Conservation (phyloP, 768 basidiomycete species). For the Tulasnella sp. region DNA sequence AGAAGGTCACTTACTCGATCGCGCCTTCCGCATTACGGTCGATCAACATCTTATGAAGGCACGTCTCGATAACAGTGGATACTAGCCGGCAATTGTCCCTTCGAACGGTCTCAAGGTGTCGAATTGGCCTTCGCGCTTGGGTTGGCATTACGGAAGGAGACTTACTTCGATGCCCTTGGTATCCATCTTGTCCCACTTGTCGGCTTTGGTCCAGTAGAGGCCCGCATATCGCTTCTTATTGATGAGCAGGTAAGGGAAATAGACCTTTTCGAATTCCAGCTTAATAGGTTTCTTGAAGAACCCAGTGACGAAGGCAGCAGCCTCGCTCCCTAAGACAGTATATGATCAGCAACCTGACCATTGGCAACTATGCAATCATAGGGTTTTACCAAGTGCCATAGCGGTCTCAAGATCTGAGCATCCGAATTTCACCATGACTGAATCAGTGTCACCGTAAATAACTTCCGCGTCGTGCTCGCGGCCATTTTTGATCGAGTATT, state of each 20-base stretch:
- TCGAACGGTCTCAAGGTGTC: slow-evolving; percentile 81
- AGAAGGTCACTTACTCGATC: slow-evolving; percentile 63
- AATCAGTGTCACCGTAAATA: slow-evolving; percentile 99
- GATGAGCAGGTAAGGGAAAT: slow-evolving; percentile 97
- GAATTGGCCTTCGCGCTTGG: not conserved
- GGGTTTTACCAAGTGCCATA: slow-evolving; percentile 79
- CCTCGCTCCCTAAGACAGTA: slow-evolving; percentile 71
- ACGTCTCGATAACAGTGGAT: slow-evolving; percentile 97
- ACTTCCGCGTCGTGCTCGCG: slow-evolving; percentile 86
- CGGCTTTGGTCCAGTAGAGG: slow-evolving; percentile 93
- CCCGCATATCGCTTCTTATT: slow-evolving; percentile 99
- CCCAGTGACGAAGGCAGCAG: slow-evolving; percentile 85
- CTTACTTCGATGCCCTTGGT: slow-evolving; percentile 97
- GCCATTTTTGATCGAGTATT: slow-evolving; percentile 85
- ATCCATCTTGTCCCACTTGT: slow-evolving; percentile 99
- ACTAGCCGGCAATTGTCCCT: slow-evolving; percentile 99
- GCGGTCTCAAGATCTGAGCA: slow-evolving; percentile 82
- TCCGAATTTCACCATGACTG: slow-evolving; percentile 98
- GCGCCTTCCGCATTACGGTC: slow-evolving; percentile 93
- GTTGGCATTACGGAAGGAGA: not conserved
- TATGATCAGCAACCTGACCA: not conserved
- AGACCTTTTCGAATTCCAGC: slow-evolving; percentile 99
- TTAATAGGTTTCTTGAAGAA: slow-evolving; percentile 97
- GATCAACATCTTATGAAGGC: slow-evolving; percentile 96
- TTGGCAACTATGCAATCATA: not conserved